Percentiles rank a stretch among this genome's conserved stretches.
These are phyloP conservation scores for Fagus crenata DNA, from an alignment of 306 rosid species.

Conservation along the genomic window DNA sequence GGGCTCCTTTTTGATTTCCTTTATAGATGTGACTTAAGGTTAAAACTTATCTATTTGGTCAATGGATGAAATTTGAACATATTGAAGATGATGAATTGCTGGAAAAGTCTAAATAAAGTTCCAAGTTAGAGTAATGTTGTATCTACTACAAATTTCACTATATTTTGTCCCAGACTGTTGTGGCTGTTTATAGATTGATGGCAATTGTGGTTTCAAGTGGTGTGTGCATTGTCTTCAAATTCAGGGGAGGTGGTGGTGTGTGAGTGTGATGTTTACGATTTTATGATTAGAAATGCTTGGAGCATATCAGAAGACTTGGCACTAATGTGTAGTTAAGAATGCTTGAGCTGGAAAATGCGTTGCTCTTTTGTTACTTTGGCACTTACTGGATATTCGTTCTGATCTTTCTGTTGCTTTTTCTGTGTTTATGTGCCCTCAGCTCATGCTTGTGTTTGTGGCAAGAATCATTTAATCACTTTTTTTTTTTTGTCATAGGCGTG, in stretches of 20 bases:
- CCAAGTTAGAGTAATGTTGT: not conserved
- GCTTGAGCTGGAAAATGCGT: too few relatives aligned
- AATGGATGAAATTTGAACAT: not conserved
- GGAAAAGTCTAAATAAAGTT: not conserved
- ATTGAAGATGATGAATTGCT: not conserved
- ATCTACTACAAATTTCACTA: too few relatives aligned
- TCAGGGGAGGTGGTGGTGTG: not conserved
- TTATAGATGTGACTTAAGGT: not conserved
- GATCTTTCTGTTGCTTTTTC: too few relatives aligned
- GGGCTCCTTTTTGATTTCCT: not conserved
- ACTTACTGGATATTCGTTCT: too few relatives aligned
- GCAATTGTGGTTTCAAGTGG: not conserved
- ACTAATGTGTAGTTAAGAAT: too few relatives aligned
- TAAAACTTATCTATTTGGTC: not conserved
- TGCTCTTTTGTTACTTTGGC: too few relatives aligned
- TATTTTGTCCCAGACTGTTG: not conserved
- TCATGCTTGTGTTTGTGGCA: too few relatives aligned
- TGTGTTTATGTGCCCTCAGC: too few relatives aligned
- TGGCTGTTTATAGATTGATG: not conserved
- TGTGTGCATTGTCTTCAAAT: not conserved
- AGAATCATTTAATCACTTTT: not conserved
- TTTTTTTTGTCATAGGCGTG: not conserved
- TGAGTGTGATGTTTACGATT: not conserved
- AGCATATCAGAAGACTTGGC: too few relatives aligned
- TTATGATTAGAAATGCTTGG: too few relatives aligned